Evolutionary conservation across 2,329 filamentous ascomycete species (phyloP).

Genomic region (Diplocarpon rosae): DNA sequence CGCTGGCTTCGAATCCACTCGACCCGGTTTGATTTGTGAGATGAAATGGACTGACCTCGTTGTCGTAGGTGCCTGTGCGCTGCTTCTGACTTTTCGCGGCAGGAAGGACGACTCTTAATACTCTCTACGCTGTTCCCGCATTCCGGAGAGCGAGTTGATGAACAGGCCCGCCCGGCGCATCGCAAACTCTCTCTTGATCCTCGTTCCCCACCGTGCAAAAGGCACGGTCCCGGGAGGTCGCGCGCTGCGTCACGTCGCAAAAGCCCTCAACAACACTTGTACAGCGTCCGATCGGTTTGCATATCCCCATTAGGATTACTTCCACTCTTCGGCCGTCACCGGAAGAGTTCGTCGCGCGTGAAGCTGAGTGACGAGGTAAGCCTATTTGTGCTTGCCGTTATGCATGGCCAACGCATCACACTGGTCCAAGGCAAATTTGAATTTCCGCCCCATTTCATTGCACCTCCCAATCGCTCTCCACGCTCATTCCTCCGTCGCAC

Average conservation of each 20-base stretch:
- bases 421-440: slow-evolving; percentile 24
- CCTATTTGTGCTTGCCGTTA: slow-evolving; percentile 24
- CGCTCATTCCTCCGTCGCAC: slow-evolving; percentile 15
- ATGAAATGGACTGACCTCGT: background rate
- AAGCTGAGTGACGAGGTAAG: slow-evolving; percentile 28
- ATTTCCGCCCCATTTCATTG: slow-evolving; percentile 18
- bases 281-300: slow-evolving; percentile 9
- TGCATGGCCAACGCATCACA: slow-evolving; percentile 28
- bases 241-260: slow-evolving; percentile 14
- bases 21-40: too few species aligned
- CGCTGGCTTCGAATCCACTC: too few species aligned
- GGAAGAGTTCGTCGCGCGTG: slow-evolving; percentile 18
- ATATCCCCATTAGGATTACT: slow-evolving; percentile 11
- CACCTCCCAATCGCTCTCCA: slow-evolving; percentile 22
- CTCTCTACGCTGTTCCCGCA: background rate
- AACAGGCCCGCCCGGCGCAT: background rate
- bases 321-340: slow-evolving; percentile 17
- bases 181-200: slow-evolving; percentile 1
- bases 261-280: slow-evolving; percentile 13
- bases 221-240: slow-evolving; percentile 8
- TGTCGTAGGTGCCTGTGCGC: background rate
- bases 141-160: background rate
- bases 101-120: background rate
- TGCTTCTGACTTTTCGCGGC: background rate
- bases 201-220: background rate